phyloP scores from a whole-genome alignment of 2,329 filamentous ascomycete genomes.

The Colletotrichum horii region DNA sequence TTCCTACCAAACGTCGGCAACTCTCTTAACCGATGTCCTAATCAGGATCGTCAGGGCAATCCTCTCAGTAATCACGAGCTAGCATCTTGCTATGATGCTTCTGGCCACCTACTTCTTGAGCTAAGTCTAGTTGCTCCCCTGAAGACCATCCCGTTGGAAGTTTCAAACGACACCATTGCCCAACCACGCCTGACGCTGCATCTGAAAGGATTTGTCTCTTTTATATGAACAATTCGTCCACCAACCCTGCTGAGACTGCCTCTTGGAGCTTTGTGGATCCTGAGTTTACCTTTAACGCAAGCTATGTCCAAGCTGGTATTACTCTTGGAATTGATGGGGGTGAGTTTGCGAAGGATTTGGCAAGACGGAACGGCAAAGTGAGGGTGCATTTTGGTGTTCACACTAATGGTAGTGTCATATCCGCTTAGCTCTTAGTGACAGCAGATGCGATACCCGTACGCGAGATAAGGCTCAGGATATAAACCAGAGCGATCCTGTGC shows the following conservation, averaged over 20 bases:
- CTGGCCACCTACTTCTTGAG: constrained; percentile 33
- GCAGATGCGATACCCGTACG: too few relatives aligned
- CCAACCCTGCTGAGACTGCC: background rate
- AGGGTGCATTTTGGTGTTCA: constrained; percentile 32
- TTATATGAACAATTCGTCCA: background rate
- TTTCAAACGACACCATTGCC: constrained; percentile 23
- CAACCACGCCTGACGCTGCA: constrained; percentile 1
- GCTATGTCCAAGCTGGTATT: constrained; percentile 32
- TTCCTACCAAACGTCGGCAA: constrained; percentile 43
- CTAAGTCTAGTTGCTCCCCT: constrained; percentile 36
- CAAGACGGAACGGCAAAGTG: constrained; percentile 33
- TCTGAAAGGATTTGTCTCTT: constrained; percentile 34
- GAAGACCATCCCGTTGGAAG: constrained; percentile 30
- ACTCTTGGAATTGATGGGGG: constrained; percentile 41
- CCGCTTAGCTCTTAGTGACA: too few relatives aligned
- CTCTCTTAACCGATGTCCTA: constrained; percentile 33
- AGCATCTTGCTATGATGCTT: constrained; percentile 39
- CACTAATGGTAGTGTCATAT: constrained; percentile 16
- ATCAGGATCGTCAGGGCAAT: constrained; percentile 8
- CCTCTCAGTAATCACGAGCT: constrained; percentile 29
- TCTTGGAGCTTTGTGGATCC: constrained; percentile 31
- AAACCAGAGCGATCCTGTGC: background rate
- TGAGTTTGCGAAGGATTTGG: constrained; percentile 27
- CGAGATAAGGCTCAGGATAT: too few relatives aligned
- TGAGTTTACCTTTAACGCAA: constrained; percentile 32